Conservation (phyloP, 805 yeast genomes). For the Clavispora carvajalis region DNA sequence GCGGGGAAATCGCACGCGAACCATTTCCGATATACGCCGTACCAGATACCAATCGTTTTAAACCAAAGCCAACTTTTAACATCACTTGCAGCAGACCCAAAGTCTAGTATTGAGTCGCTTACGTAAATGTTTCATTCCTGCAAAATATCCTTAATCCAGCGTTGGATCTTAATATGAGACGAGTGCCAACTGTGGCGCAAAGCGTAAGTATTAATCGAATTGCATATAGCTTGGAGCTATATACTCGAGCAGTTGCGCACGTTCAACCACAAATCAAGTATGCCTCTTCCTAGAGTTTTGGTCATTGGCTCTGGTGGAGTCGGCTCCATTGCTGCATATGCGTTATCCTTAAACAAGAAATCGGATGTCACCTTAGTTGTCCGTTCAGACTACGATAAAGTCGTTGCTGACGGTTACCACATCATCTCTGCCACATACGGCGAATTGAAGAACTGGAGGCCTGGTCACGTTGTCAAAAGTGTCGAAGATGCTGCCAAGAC, state of each 20-base stretch:
- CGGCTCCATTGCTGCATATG: conserved; percentile 15
- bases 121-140: too few species aligned
- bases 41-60: too few species aligned
- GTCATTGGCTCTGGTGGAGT: conserved; percentile 18
- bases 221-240: not conserved
- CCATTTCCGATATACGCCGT: too few species aligned
- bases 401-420: conserved; percentile 10
- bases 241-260: too few species aligned
- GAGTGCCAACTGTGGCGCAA: too few species aligned
- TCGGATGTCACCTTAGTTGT: conserved; percentile 14
- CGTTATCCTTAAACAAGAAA: conserved; percentile 8
- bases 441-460: conserved; percentile 11
- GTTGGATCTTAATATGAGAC: too few species aligned
- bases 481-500: conserved; percentile 11
- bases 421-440: conserved; percentile 14
- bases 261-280: not conserved
- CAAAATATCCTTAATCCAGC: too few species aligned
- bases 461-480: conserved; percentile 7
- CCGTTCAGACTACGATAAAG: conserved; percentile 13
- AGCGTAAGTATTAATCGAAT: not conserved
- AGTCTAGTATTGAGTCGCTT: too few species aligned
- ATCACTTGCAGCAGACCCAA: too few species aligned
- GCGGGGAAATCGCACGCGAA: too few species aligned
- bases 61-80: too few species aligned
- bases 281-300: conserved; percentile 8